Percentiles rank a stretch among this genome's conserved stretches.
phyloP scores from a whole-genome alignment of 2,329 filamentous ascomycete genomes.

The Ilyonectria mors-panacis region DNA sequence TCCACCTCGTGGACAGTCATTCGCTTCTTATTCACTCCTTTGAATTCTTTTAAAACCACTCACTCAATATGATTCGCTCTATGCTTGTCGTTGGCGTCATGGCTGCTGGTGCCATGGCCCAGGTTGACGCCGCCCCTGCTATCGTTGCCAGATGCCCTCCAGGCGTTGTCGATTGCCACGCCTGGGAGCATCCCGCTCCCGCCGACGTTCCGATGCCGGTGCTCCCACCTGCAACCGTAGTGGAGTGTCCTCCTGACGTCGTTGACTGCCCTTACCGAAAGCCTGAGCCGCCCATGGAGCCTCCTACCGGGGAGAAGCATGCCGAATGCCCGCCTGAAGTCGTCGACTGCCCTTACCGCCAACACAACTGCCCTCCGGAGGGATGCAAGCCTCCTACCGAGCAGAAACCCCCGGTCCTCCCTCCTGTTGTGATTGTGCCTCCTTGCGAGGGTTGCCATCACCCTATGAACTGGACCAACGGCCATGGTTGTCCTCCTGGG shows the following conservation, averaged over 20 bases:
- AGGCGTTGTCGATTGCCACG: slow-evolving; percentile 23
- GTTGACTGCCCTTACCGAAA: slow-evolving; percentile 34
- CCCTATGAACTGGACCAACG: slow-evolving; percentile 1
- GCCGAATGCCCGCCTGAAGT: slow-evolving; percentile 36
- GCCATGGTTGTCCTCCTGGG: neutral
- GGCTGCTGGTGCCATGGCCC: slow-evolving; percentile 13
- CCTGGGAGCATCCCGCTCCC: no score
- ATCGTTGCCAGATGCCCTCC: neutral
- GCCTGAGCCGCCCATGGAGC: neutral
- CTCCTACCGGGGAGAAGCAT: neutral
- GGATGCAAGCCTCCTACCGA: no score
- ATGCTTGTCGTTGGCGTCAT: slow-evolving; percentile 9
- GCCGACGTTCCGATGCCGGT: no score
- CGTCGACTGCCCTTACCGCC: slow-evolving; percentile 37
- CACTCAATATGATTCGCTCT: slow-evolving; percentile 12
- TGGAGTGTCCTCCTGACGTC: neutral
- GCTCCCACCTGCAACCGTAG: no score
- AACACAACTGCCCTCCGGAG: neutral
- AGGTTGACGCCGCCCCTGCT: neutral
- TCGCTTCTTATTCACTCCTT: slow-evolving; percentile 17
- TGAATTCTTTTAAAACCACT: neutral
- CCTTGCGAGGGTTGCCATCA: neutral
- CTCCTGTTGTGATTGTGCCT: neutral
- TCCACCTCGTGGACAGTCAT: slow-evolving; percentile 19
- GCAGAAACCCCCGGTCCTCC: neutral